phyloP scores from a whole-genome alignment of 257 asterid genomes.

The Sherardia arvensis region DNA sequence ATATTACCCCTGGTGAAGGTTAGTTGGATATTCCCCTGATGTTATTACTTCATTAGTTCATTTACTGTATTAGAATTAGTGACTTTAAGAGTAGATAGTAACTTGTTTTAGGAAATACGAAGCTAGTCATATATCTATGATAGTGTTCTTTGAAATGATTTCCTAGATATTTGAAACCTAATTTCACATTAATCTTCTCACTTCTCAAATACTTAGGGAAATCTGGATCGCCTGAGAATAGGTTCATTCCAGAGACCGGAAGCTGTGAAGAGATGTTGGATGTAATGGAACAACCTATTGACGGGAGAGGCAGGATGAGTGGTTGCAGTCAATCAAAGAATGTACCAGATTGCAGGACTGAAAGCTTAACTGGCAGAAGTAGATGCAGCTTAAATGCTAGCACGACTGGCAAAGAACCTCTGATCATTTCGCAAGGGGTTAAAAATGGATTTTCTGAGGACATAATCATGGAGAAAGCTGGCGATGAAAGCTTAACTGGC shows the following conservation, averaged over 20 bases:
- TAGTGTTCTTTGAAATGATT: slow-evolving; percentile 1
- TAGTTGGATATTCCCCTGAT: slow-evolving; percentile 1
- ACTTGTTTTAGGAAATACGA: too few relatives aligned
- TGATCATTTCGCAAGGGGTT: slow-evolving; percentile 18
- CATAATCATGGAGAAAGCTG: slow-evolving; percentile 4
- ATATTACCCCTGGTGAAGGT: slow-evolving; percentile 45
- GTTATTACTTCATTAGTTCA: neutral
- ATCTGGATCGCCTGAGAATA: slow-evolving; percentile 21
- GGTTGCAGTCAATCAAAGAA: slow-evolving; percentile 19
- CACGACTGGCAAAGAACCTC: slow-evolving; percentile 14
- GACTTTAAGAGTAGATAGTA: neutral
- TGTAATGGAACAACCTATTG: slow-evolving; percentile 16
- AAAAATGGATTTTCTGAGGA: slow-evolving; percentile 17
- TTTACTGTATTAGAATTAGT: neutral
- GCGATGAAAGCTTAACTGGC: slow-evolving; percentile 16
- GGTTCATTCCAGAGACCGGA: slow-evolving; percentile 14
- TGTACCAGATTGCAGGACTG: slow-evolving; percentile 20
- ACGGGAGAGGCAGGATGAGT: slow-evolving; percentile 18
- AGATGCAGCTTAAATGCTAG: slow-evolving; percentile 12
- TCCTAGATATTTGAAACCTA: slow-evolving; percentile 3
- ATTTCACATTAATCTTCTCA: slow-evolving; percentile 10
- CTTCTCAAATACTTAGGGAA: slow-evolving; percentile 19
- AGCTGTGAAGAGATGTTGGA: slow-evolving; percentile 17
- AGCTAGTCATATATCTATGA: neutral
- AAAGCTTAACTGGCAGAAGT: slow-evolving; percentile 20